Evolutionary conservation across 805 yeast species (phyloP).

Genomic region (Metschnikowia noctiluminum): DNA sequence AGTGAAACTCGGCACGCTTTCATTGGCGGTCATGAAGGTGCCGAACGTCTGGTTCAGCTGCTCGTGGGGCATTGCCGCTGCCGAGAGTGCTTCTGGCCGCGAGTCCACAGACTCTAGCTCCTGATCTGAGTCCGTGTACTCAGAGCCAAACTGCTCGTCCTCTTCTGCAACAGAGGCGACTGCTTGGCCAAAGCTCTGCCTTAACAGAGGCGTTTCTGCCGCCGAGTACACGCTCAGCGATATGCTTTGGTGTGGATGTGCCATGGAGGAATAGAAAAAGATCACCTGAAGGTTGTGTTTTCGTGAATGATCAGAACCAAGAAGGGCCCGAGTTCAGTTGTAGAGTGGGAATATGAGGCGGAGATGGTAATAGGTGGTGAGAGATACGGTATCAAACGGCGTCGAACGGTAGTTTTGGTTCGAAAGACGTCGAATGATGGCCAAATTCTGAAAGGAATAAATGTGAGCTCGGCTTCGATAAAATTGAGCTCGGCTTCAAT

Average conservation of each 20-base stretch:
- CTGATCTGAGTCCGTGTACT: conserved; percentile 8
- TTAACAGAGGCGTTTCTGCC: conserved; percentile 14
- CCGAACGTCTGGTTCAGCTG: conserved; percentile 25
- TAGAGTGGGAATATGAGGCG: too few species aligned
- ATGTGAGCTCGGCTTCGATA: too few species aligned
- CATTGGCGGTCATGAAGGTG: conserved; percentile 27
- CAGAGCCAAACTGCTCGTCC: conserved; percentile 13
- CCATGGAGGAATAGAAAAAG: neutral
- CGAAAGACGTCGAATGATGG: too few species aligned
- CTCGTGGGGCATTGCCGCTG: conserved; percentile 8
- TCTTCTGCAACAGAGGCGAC: conserved; percentile 14
- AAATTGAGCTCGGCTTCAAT: too few species aligned
- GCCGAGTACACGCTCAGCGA: conserved; percentile 38
- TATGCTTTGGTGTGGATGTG: conserved; percentile 26
- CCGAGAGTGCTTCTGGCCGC: neutral
- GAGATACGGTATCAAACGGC: too few species aligned
- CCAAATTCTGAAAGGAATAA: too few species aligned
- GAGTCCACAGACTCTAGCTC: neutral
- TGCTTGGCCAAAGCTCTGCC: neutral
- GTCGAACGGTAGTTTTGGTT: too few species aligned
- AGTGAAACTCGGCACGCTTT: conserved; percentile 27
- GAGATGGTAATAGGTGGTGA: too few species aligned
- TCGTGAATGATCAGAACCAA: neutral
- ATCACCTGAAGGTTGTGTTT: neutral
- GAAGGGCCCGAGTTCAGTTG: too few species aligned